Base-by-base conservation (phyloP, 768 basidiomycete genomes). In the Termitomyces sp. region DNA sequence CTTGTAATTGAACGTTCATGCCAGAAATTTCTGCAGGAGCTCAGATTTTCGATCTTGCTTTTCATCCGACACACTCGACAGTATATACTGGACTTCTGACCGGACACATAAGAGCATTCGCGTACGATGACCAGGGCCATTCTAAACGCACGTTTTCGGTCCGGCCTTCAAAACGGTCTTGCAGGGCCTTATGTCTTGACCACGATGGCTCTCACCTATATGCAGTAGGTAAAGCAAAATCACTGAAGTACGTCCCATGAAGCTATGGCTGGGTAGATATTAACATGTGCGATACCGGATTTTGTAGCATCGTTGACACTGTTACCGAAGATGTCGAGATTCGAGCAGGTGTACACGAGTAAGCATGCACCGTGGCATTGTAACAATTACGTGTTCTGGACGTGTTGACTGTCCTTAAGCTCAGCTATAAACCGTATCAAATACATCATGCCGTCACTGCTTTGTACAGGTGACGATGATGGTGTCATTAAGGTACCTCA, bases 381-480 rank as follows among this genome's bases (percentile, higher is more conserved):
- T 52, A 58, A 44, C 46, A 44, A 27, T 59, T 48, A 54, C 55
- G 36, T 41, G 13, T 61, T 62, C 65, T 74, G 69, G n/a, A 76
- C 67, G 57, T 64, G 57, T 64, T 61, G 64, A 77, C 69, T 66
- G 64, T 67, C 54, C 58, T 65, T 56, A 69, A 94, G 92, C 55
- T 82, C 85, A 26, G 82, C 94, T 9, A 88, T 98, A 60, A 97
- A 96, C 68, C 90, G 94, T 58, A 81, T 97, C 36, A 86, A 86
- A 63, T 76, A 78, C 61, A 71, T 92, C 43, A 79, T 83, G 62
- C 82, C 87, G 5, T 83, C 89, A 69, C 71, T 93, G 56, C 69
- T 96, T 16, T 84, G 85, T 20, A 93, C 91, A 7, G 95, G 95
- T 18, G 95, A 97, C 68, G 95, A 98, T 67, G 93, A 95, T 54